These are phyloP conservation scores for Yamadazyma tumulicola DNA, from an alignment of 805 yeast genomes.

Conservation along the genomic window DNA sequence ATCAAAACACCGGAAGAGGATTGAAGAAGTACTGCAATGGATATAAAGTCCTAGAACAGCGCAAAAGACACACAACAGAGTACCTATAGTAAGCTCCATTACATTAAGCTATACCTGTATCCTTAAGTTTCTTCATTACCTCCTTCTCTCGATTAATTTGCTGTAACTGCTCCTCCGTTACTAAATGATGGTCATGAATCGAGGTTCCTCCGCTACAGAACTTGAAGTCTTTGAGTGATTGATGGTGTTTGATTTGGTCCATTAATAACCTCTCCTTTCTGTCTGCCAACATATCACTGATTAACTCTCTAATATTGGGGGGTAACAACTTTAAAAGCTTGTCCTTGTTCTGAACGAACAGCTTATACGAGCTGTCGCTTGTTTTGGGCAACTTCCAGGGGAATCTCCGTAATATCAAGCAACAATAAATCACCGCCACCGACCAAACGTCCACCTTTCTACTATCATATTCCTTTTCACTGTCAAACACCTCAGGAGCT, in stretches of 20 bases:
- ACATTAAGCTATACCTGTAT: constrained; percentile 12
- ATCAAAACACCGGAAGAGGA: no score
- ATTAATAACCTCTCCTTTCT: constrained; percentile 58
- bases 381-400: constrained; percentile 95
- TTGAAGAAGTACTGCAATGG: no score
- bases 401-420: constrained; percentile 81
- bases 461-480: constrained; percentile 64
- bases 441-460: constrained; percentile 92
- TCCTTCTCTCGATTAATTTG: constrained; percentile 32
- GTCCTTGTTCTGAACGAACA: constrained; percentile 47
- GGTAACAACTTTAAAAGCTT: constrained; percentile 73
- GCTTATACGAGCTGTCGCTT: constrained; percentile 68
- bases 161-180: constrained; percentile 61
- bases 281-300: constrained; percentile 62
- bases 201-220: constrained; percentile 43
- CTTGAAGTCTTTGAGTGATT: constrained; percentile 57
- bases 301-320: constrained; percentile 53
- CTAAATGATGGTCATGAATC: constrained; percentile 62
- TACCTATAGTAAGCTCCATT: no score
- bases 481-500: constrained; percentile 81
- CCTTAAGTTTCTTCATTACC: constrained; percentile 16
- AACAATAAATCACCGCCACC: constrained; percentile 84
- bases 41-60: no score
- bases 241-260: constrained; percentile 51
- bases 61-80: no score